Conservation (phyloP, 345 rosid genomes). For the Euphorbia tirucalli region DNA sequence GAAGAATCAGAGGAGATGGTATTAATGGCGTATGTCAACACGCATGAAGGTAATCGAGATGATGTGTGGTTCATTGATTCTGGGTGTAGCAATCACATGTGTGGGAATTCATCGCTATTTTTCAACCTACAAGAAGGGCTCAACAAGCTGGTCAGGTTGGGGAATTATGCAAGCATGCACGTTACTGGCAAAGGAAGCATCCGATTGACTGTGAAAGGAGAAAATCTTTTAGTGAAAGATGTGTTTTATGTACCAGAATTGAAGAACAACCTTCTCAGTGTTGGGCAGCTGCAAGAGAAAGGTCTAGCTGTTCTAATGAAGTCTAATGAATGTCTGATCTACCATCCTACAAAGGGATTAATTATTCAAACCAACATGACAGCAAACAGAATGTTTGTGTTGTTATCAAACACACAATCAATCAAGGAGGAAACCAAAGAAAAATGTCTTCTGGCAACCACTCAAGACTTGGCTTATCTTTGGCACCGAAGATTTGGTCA, state of each 20-base stretch:
- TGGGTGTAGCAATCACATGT: no score
- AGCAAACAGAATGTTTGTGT: not conserved
- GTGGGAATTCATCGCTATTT: not conserved
- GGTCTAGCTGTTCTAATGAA: not conserved
- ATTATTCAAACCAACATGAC: conserved; percentile 7
- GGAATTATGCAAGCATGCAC: not conserved
- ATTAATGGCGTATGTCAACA: not conserved
- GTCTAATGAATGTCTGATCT: not conserved
- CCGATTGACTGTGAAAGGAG: not conserved
- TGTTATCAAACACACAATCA: not conserved
- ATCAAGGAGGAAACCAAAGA: not conserved
- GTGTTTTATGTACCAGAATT: not conserved
- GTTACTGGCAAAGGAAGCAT: not conserved
- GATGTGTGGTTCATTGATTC: no score
- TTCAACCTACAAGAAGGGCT: not conserved
- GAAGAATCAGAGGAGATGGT: not conserved
- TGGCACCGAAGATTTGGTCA: conserved; percentile 11
- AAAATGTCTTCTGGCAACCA: not conserved
- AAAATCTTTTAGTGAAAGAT: not conserved
- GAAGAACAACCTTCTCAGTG: conserved; percentile 2
- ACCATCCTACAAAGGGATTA: not conserved
- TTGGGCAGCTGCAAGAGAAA: conserved; percentile 8
- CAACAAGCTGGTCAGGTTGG: not conserved
- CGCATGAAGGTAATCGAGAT: no score
- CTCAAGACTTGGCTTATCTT: not conserved